Conservation (phyloP, 768 basidiomycete species). For the Mycena maculata region DNA sequence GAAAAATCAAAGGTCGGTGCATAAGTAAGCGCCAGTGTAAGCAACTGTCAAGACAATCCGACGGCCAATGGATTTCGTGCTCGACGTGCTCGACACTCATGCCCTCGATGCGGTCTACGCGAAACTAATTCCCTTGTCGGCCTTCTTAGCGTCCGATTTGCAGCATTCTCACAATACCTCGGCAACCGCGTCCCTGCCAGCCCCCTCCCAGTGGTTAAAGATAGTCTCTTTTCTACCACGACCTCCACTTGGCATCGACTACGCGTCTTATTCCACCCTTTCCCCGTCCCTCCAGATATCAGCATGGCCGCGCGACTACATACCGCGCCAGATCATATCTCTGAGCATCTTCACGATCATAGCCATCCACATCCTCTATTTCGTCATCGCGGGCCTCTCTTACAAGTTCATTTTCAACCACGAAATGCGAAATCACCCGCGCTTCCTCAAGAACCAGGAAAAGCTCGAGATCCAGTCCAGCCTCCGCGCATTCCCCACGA, state of each 20-base stretch:
- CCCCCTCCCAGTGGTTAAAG: constrained; percentile 58
- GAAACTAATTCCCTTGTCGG: constrained; percentile 66
- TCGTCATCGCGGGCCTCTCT: constrained; percentile 84
- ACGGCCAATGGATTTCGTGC: constrained; percentile 87
- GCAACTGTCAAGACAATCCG: too few species aligned
- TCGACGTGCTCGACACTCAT: constrained; percentile 74
- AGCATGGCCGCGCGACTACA: constrained; percentile 87
- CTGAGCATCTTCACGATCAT: constrained; percentile 77
- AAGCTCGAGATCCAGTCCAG: constrained; percentile 80
- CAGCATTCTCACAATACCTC: too few species aligned
- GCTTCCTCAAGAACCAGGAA: constrained; percentile 91
- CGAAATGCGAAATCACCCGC: constrained; percentile 94
- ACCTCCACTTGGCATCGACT: constrained; percentile 58
- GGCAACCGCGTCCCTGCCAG: constrained; percentile 50
- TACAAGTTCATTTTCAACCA: constrained; percentile 93
- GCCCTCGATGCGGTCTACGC: constrained; percentile 84
- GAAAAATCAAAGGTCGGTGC: too few species aligned
- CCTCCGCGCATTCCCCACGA: constrained; percentile 81
- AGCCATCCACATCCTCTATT: constrained; percentile 89
- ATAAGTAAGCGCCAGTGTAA: too few species aligned
- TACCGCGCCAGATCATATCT: constrained; percentile 83
- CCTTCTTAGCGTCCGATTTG: constrained; percentile 35
- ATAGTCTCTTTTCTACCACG: constrained; percentile 67
- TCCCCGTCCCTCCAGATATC: constrained; percentile 56
- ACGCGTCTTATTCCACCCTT: constrained; percentile 41